Percentiles rank a stretch among this genome's conserved stretches.
These are phyloP conservation scores for Botrytis deweyae DNA, from an alignment of 2,329 filamentous ascomycete genomes.

Conservation along the genomic window DNA sequence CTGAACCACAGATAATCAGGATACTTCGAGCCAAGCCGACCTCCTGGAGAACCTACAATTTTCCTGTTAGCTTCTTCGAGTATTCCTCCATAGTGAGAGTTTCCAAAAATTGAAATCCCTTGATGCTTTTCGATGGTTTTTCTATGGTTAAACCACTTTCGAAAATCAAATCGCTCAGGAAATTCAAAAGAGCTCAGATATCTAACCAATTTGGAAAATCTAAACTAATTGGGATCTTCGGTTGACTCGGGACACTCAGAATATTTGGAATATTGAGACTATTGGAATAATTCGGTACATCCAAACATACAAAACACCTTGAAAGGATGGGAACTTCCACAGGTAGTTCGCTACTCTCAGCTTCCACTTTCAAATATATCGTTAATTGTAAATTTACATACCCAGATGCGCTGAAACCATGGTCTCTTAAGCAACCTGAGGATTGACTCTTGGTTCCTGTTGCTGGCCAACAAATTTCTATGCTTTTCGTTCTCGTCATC, in stretches of 20 bases:
- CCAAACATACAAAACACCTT: neutral
- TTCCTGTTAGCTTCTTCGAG: neutral
- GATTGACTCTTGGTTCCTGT: neutral
- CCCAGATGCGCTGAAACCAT: conserved; percentile 26
- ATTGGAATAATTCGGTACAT: neutral
- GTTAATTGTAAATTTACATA: neutral
- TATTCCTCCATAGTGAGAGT: neutral
- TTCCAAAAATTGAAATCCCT: neutral
- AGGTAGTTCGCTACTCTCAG: neutral
- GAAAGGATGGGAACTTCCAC: neutral
- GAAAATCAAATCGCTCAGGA: neutral
- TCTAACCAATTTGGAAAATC: neutral
- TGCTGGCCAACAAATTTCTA: neutral
- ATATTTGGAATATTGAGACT: neutral
- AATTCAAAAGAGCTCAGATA: neutral
- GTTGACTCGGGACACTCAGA: neutral
- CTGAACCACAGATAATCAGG: neutral
- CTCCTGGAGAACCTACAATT: neutral
- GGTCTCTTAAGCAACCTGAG: conserved; percentile 13
- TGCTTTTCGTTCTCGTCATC: neutral
- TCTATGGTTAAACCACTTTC: too few species aligned
- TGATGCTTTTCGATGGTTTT: neutral
- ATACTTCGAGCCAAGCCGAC: neutral
- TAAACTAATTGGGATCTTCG: neutral
- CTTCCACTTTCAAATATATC: neutral